These are phyloP conservation scores for Termitomyces sp. DNA, from an alignment of 768 basidiomycete genomes.

Conservation along the genomic window DNA sequence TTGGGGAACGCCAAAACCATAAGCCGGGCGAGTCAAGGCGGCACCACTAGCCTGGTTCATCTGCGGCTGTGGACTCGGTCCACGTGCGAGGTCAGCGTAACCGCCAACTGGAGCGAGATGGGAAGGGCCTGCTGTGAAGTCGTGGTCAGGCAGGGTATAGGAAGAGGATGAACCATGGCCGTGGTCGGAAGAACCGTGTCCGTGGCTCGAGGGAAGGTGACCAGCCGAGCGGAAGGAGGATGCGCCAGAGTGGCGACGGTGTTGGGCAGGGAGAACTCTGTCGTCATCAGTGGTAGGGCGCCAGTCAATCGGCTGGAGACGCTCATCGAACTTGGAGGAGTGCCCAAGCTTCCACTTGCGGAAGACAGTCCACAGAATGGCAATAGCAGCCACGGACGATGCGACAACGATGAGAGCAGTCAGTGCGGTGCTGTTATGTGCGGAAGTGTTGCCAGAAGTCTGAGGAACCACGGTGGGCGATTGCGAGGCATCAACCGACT, in stretches of 20 bases:
- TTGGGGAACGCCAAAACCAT: constrained; percentile 55
- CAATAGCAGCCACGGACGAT: constrained; percentile 58
- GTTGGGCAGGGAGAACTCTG: constrained; percentile 42
- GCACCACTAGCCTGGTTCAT: constrained; percentile 51
- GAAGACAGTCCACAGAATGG: constrained; percentile 83
- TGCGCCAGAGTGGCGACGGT: constrained; percentile 48
- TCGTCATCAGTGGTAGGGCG: constrained; percentile 56
- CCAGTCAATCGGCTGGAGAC: constrained; percentile 88
- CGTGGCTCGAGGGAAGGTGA: constrained; percentile 25
- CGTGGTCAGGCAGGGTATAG: constrained; percentile 60
- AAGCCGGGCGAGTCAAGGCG: constrained; percentile 40
- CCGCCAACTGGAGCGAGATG: constrained; percentile 65
- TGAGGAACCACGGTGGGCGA: constrained; percentile 23
- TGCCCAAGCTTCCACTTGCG: constrained; percentile 89
- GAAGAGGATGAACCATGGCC: constrained; percentile 26
- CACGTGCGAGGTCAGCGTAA: constrained; percentile 79
- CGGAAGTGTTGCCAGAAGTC: constrained; percentile 18
- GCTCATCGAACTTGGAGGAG: constrained; percentile 75
- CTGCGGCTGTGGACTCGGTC: constrained; percentile 61
- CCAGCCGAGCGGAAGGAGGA: constrained; percentile 68
- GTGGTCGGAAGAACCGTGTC: constrained; percentile 22
- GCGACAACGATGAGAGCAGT: constrained; percentile 70
- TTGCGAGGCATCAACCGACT: constrained; percentile 21
- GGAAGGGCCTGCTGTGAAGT: constrained; percentile 63
- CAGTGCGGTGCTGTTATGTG: constrained; percentile 35